Evolutionary conservation across 2,329 filamentous ascomycete species (phyloP), one percentile per base, ranked within the genome.

Genomic region (Cladosporium sp.): DNA sequence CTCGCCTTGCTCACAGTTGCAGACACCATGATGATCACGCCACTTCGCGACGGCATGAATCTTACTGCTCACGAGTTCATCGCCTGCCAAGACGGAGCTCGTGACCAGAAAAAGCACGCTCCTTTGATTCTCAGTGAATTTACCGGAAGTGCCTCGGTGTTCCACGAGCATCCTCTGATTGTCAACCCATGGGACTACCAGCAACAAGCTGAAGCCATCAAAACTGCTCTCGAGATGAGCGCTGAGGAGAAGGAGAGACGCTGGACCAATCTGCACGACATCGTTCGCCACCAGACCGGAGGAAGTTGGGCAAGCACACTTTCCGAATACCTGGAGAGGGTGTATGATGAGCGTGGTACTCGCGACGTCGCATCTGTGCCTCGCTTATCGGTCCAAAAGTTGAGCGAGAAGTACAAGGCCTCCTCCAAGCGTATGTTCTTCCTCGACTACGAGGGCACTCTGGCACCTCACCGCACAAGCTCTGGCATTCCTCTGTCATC

Each of bases 111-210:
- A 80, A 93, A 92, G 78, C 88, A 95, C 73, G 92, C 92, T 2
- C 93, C 93, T 1, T 83, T 98, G 51, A 97, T 98, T 69, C 82
- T 98, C 63, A 97, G 92, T 68, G 94, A 98, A 76, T 98, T 98
- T 75, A 97, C 94, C 1, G 95, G 94, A 26, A 96, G 93, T 66
- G 89, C 93, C 1, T 92, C 91, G 0, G 85, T 98, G 2, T 96
- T 98, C 73, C 87, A 88, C 18, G 87, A 90, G 54, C 87, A 91
- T 66, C 90, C 95, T 69, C 84, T 98, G 16, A 86, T 91, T 0
- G 90, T 98, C 73, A 98, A 98, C 75, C 94, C 94, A 0, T 98
- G 94, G 94, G 92, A 97, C 76, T 97, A 97, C 77, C 87, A 90
- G 39, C 88, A 92, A 75, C 96, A 92, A 72, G 91, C 93, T 59